phyloP scores from a whole-genome alignment of 306 rosid species.

The Acmispon strigosus region DNA sequence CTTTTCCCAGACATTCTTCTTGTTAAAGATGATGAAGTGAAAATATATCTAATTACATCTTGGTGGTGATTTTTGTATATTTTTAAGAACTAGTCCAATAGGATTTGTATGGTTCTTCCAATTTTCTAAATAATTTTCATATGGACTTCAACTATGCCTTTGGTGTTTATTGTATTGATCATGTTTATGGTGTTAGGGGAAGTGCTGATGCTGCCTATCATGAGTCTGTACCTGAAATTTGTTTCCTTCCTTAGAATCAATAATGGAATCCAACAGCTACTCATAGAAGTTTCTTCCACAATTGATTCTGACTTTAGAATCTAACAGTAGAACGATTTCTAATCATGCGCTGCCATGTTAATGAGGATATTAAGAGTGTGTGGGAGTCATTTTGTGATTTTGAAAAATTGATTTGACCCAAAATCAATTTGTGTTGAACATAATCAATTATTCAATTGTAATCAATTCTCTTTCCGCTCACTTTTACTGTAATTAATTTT shows the following conservation, averaged over 20 bases:
- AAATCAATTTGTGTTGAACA: too few relatives aligned
- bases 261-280: too few relatives aligned
- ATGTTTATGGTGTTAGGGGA: neutral
- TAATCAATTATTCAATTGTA: too few relatives aligned
- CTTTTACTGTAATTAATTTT: too few relatives aligned
- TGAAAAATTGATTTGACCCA: too few relatives aligned
- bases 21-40: slow-evolving; percentile 3
- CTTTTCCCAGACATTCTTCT: neutral
- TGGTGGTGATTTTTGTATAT: neutral
- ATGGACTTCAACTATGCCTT: neutral
- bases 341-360: too few relatives aligned
- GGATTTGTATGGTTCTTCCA: neutral
- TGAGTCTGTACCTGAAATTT: neutral
- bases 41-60: neutral
- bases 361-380: too few relatives aligned
- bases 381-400: too few relatives aligned
- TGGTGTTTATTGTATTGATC: neutral
- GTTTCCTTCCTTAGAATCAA: neutral
- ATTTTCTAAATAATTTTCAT: neutral
- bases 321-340: too few relatives aligned
- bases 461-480: too few relatives aligned
- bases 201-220: neutral
- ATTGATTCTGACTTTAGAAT: too few relatives aligned
- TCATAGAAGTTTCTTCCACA: too few relatives aligned
- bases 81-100: neutral